Evolutionary conservation across 1,139 yeast species (phyloP), one percentile per base, ranked within the genome.

Genomic region (Candida smagusa): DNA sequence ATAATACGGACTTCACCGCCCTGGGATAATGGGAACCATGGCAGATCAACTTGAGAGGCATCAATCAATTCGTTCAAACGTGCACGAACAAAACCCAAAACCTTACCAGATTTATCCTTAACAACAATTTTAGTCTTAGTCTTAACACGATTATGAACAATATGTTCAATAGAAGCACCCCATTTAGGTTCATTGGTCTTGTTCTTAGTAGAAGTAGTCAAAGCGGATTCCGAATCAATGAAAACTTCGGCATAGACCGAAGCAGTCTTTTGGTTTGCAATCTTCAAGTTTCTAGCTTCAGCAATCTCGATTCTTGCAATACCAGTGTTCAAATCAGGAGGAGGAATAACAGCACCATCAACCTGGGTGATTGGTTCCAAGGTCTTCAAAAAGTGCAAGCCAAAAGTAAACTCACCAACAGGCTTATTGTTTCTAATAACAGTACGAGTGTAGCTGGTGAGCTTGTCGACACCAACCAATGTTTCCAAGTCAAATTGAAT

Each of bases 301-400:
- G 58, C 49, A 34, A 79, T 56, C 40, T 67, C 71, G 41, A 84
- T 59, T 53, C 82, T 76, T 22, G 84, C 80, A 52, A 92, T 83
- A 72, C 98, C 98, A 12, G 97, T 87, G 61, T 88, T 89, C 59
- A 88, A 78, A 49, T 89, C 96, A 36, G 96, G 96, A 33, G 95
- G 89, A 34, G 95, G 90, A 48, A 79, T 83, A 35, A 75, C 69
- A 7, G 94, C 84, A 38, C 97, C 97, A 61, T 88, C 96, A 3
- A 87, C 89, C 49, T 82, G 75, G 47, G 73, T 74, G 39, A 77
- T 74, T 26, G 95, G 83, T 58, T 84, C 88, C 46, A 89, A 65
- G 13, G 92, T 83, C 34, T 95, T 95, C 73, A 81, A 80, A 66
- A 77, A 86, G 46, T 80, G 78, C 50, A 86, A 70, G 43, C 85